A percentile compares a stretch with the other conserved stretches of the same genome.
Conservation (phyloP, 768 basidiomycete species). For the Lactifluus rugatus region DNA sequence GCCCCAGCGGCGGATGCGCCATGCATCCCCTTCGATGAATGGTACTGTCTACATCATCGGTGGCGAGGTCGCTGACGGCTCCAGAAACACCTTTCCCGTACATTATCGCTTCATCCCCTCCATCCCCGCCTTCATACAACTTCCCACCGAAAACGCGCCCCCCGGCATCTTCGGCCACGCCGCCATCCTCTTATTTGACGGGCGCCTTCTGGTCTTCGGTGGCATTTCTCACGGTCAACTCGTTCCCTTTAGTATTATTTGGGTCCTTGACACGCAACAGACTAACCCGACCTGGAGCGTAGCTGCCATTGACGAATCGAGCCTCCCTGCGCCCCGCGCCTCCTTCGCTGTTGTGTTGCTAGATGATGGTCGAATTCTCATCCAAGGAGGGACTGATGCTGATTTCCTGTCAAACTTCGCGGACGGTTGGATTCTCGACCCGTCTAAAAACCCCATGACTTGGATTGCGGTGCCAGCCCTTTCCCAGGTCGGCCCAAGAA, state of each 20-base stretch:
- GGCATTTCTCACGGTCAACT: slow-evolving; percentile 46
- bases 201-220: slow-evolving; percentile 63
- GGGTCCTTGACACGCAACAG: slow-evolving; percentile 50
- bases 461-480: slow-evolving; percentile 49
- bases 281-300: slow-evolving; percentile 41
- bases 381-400: slow-evolving; percentile 72
- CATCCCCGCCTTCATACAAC: slow-evolving; percentile 39
- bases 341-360: slow-evolving; percentile 50
- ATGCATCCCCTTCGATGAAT: slow-evolving; percentile 44
- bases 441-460: slow-evolving; percentile 41
- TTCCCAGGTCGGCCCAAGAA: slow-evolving; percentile 49
- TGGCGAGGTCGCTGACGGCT: slow-evolving; percentile 76
- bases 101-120: slow-evolving; percentile 53
- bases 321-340: slow-evolving; percentile 48
- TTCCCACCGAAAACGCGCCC: slow-evolving; percentile 50
- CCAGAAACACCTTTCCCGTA: slow-evolving; percentile 49
- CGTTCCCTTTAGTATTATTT: slow-evolving; percentile 49
- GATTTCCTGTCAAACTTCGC: slow-evolving; percentile 37
- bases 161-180: slow-evolving; percentile 65
- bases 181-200: slow-evolving; percentile 59
- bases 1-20: slow-evolving; percentile 70
- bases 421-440: slow-evolving; percentile 68
- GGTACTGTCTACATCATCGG: slow-evolving; percentile 65
- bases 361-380: slow-evolving; percentile 46
- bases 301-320: slow-evolving; percentile 30